A percentile compares a stretch with the other conserved stretches of the same genome.
These are phyloP conservation scores for Fusarium sp. DNA, from an alignment of 2,329 filamentous ascomycete genomes.

Conservation along the genomic window DNA sequence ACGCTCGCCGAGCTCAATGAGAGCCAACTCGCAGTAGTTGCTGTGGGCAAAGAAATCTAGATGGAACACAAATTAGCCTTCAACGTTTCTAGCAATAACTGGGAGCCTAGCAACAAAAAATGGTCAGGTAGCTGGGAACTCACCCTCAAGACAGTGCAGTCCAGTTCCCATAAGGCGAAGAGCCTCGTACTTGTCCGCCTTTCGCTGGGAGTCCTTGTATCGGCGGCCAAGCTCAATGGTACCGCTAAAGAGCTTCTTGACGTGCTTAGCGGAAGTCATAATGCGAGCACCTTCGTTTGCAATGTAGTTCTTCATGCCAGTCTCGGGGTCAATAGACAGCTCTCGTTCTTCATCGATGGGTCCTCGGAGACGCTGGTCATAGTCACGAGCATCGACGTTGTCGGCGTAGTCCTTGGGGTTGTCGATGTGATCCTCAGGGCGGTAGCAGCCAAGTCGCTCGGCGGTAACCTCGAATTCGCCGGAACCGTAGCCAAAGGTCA, in stretches of 20 bases:
- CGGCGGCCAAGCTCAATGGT: slow-evolving; percentile 84
- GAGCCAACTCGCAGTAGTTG: slow-evolving; percentile 89
- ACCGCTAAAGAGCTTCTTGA: slow-evolving; percentile 78
- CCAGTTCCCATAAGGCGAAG: slow-evolving; percentile 88
- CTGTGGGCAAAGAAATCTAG: slow-evolving; percentile 91
- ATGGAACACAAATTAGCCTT: slow-evolving; percentile 20
- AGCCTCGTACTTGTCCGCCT: slow-evolving; percentile 86
- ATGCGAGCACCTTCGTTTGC: slow-evolving; percentile 84
- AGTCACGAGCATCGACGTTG: slow-evolving; percentile 85
- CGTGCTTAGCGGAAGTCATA: slow-evolving; percentile 83
- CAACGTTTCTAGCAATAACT: not conserved
- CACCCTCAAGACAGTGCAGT: slow-evolving; percentile 86
- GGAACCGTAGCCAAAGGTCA: slow-evolving; percentile 88
- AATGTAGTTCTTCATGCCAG: slow-evolving; percentile 94
- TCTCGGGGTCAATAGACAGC: slow-evolving; percentile 80
- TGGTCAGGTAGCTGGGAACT: slow-evolving; percentile 26
- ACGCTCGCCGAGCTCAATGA: slow-evolving; percentile 86
- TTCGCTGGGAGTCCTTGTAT: slow-evolving; percentile 70
- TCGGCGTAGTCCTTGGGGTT: slow-evolving; percentile 92
- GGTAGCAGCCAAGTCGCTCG: slow-evolving; percentile 85
- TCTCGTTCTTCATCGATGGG: slow-evolving; percentile 84
- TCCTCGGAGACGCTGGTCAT: slow-evolving; percentile 83
- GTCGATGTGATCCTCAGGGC: slow-evolving; percentile 80
- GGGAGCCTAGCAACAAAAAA: not conserved
- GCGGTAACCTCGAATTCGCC: slow-evolving; percentile 87